phyloP scores from a whole-genome alignment of 805 yeast genomes.

The Candida quercuum region DNA sequence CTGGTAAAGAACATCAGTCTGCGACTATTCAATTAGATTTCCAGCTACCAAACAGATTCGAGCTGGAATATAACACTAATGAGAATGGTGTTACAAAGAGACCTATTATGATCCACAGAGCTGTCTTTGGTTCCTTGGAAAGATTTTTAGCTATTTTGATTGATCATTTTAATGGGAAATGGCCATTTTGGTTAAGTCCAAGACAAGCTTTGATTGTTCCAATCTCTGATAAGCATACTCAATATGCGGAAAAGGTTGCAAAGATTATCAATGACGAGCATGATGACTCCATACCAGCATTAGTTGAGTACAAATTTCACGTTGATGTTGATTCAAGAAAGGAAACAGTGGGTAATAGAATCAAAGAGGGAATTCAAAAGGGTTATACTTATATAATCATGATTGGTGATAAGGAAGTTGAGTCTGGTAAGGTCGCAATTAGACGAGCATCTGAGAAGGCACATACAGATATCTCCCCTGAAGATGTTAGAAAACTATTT shows the following conservation, averaged over 20 bases:
- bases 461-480: slow-evolving; percentile 36
- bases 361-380: slow-evolving; percentile 68
- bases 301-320: slow-evolving; percentile 56
- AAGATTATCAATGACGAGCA: slow-evolving; percentile 42
- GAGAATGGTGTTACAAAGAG: slow-evolving; percentile 46
- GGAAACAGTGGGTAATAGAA: slow-evolving; percentile 76
- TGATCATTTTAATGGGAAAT: slow-evolving; percentile 85
- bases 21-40: slow-evolving; percentile 95
- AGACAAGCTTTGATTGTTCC: slow-evolving; percentile 86
- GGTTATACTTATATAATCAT: slow-evolving; percentile 79
- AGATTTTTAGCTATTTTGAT: slow-evolving; percentile 86
- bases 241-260: slow-evolving; percentile 47
- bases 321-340: slow-evolving; percentile 72
- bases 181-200: slow-evolving; percentile 98
- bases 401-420: slow-evolving; percentile 82
- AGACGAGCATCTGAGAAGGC: slow-evolving; percentile 50
- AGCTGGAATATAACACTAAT: slow-evolving; percentile 56
- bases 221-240: slow-evolving; percentile 55
- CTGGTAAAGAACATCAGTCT: slow-evolving; percentile 81
- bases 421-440: slow-evolving; percentile 52
- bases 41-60: slow-evolving; percentile 84
- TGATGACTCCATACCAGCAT: slow-evolving; percentile 40
- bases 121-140: slow-evolving; percentile 92
- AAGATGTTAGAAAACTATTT: slow-evolving; percentile 51
- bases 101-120: slow-evolving; percentile 96